Evolutionary conservation across 768 basidiomycete genomes (phyloP).

Genomic region (Gyrodon lividus): DNA sequence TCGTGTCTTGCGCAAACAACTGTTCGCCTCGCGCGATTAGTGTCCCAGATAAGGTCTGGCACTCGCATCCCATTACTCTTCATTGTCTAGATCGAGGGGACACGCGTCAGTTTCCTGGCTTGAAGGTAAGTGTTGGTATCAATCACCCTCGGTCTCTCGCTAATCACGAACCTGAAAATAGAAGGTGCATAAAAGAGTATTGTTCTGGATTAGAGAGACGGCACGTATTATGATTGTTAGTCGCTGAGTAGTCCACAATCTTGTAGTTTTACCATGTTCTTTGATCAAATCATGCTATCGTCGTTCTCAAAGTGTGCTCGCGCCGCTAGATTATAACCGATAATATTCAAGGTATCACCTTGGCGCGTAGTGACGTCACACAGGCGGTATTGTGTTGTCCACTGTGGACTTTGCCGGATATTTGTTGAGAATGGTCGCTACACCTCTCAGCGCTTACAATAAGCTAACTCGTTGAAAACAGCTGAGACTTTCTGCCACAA

Average conservation of each 20-base stretch:
- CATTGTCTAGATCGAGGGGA: conserved; percentile 13
- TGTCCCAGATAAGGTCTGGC: conserved; percentile 10
- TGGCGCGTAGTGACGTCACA: conserved; percentile 37
- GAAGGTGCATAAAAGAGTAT: conserved; percentile 10
- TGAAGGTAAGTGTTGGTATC: conserved; percentile 18
- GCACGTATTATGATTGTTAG: conserved; percentile 10
- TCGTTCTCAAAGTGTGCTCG: too few relatives aligned
- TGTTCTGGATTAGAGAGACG: conserved; percentile 15
- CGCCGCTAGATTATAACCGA: too few relatives aligned
- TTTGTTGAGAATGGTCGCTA: conserved; percentile 20
- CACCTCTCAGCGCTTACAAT: conserved; percentile 13
- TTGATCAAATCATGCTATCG: conserved; percentile 26
- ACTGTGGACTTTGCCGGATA: conserved; percentile 24
- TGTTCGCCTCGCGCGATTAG: conserved; percentile 1
- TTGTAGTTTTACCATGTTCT: conserved; percentile 28
- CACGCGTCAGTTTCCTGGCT: conserved; percentile 13
- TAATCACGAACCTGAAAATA: conserved; percentile 3
- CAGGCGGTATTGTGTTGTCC: conserved; percentile 6
- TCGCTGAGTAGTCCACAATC: conserved; percentile 24
- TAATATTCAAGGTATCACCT: too few relatives aligned
- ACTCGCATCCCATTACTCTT: conserved; percentile 4
- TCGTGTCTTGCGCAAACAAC: conserved; percentile 6
- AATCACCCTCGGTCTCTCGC: background rate
- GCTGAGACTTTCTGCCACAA: background rate
- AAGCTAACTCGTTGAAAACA: background rate